Evolutionary conservation across 352 stramenopile species (phyloP).

Genomic region (Peronospora farinosa): DNA sequence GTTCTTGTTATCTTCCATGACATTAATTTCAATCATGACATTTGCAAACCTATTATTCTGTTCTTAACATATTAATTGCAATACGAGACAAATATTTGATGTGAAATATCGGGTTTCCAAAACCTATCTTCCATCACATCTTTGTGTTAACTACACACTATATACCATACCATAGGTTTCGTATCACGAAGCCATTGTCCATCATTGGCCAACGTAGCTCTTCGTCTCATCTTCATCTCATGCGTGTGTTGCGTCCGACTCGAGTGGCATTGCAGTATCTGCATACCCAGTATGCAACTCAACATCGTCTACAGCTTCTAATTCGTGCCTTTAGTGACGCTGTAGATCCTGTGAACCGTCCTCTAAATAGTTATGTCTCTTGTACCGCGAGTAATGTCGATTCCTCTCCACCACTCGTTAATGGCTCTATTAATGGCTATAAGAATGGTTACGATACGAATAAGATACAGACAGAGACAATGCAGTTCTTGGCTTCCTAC

Average conservation of each 20-base stretch:
- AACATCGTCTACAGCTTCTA: conserved; percentile 30
- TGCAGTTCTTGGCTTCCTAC: conserved; percentile 29
- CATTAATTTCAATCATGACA: not conserved
- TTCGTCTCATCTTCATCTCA: conserved; percentile 4
- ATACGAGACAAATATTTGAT: too few relatives aligned
- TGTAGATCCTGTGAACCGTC: conserved; percentile 22
- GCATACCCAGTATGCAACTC: conserved; percentile 10
- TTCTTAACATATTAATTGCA: too few relatives aligned
- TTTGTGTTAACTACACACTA: not conserved
- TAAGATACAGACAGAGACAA: conserved; percentile 3
- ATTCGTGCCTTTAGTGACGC: conserved; percentile 42
- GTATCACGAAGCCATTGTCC: conserved; percentile 55
- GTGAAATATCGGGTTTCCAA: not conserved
- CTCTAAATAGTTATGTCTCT: not conserved
- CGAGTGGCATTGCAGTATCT: conserved; percentile 36
- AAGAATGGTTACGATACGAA: conserved; percentile 6
- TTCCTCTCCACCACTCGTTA: conserved; percentile 7
- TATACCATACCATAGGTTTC: conserved; percentile 34
- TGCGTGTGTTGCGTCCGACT: conserved; percentile 36
- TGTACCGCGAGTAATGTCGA: not conserved
- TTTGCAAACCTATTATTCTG: too few relatives aligned
- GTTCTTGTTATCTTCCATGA: conserved; percentile 8
- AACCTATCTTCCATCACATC: not conserved
- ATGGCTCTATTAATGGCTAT: conserved; percentile 18
- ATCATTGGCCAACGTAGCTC: conserved; percentile 22